phyloP scores from a whole-genome alignment of 371 early-diverging fungal species.

The Mortierella sp. region DNA sequence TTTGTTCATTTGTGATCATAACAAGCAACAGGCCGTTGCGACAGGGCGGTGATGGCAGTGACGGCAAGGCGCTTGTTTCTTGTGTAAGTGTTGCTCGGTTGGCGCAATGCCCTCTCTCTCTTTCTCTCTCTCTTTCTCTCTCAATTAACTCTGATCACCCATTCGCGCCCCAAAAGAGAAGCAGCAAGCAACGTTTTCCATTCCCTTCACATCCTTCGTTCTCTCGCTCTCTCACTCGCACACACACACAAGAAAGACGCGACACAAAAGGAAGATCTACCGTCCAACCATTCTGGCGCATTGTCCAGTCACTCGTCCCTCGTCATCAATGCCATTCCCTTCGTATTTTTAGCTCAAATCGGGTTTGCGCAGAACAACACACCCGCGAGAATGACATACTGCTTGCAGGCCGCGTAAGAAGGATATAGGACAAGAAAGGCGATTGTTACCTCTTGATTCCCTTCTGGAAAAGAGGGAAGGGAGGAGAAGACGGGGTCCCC shows the following conservation, averaged over 20 bases:
- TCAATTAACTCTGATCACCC: neutral
- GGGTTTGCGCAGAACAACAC: neutral
- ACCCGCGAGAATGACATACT: neutral
- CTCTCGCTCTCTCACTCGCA: neutral
- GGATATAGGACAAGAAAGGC: no score
- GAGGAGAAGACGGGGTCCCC: no score
- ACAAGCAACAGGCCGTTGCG: neutral
- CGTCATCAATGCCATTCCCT: neutral
- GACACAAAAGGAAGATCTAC: neutral
- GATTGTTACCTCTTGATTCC: no score
- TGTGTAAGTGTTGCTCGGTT: neutral
- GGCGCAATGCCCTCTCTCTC: no score
- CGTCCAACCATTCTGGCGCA: conserved; percentile 6
- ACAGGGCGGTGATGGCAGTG: no score
- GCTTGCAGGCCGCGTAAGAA: no score
- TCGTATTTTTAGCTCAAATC: neutral
- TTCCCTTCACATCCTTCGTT: neutral
- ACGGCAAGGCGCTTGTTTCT: no score
- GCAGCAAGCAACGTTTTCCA: neutral
- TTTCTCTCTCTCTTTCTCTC: no score
- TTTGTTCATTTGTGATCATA: neutral
- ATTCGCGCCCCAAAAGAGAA: neutral
- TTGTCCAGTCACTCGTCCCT: conserved; percentile 5
- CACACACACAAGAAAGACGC: neutral
- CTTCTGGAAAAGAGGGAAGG: no score